phyloP scores from a whole-genome alignment of 2,329 filamentous ascomycete species.

The Sarocladiaceae sp. region DNA sequence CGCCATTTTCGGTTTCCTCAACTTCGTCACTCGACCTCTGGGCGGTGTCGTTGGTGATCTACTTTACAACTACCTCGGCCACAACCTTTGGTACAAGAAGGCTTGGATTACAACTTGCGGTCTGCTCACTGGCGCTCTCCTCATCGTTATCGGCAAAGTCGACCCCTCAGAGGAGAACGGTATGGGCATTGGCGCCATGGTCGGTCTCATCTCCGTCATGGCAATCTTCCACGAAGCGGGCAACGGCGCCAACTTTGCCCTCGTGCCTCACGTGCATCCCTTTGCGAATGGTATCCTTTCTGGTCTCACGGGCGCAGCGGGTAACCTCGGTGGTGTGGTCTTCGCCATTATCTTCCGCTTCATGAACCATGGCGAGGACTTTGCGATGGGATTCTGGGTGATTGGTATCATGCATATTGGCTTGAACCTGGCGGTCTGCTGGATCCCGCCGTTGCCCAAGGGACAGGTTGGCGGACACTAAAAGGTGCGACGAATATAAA shows the following conservation, averaged over 20 bases:
- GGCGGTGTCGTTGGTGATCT: constrained; percentile 56
- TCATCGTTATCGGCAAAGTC: constrained; percentile 59
- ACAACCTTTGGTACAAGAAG: constrained; percentile 31
- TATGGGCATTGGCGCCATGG: constrained; percentile 50
- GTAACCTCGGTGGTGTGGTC: constrained; percentile 81
- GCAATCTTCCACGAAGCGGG: constrained; percentile 80
- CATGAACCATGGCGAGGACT: constrained; percentile 56
- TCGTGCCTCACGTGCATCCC: constrained; percentile 84
- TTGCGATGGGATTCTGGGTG: constrained; percentile 72
- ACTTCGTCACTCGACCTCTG: constrained; percentile 62
- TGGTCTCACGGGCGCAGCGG: constrained; percentile 68
- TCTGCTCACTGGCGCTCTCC: constrained; percentile 52
- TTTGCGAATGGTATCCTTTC: constrained; percentile 75
- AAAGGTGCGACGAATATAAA: constrained; percentile 1
- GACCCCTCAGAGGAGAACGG: constrained; percentile 53
- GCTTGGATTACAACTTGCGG: constrained; percentile 53
- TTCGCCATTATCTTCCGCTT: constrained; percentile 70
- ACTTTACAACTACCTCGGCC: constrained; percentile 36
- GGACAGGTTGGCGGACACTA: constrained; percentile 30
- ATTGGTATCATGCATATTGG: constrained; percentile 72
- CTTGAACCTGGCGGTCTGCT: constrained; percentile 60
- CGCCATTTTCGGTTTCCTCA: constrained; percentile 71
- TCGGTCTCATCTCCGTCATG: constrained; percentile 72
- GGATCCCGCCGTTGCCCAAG: constrained; percentile 51
- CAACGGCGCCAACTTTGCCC: constrained; percentile 82